These are phyloP conservation scores for Hordeum marinum DNA, from an alignment of 176 grass and related monocot genomes.

Conservation along the genomic window DNA sequence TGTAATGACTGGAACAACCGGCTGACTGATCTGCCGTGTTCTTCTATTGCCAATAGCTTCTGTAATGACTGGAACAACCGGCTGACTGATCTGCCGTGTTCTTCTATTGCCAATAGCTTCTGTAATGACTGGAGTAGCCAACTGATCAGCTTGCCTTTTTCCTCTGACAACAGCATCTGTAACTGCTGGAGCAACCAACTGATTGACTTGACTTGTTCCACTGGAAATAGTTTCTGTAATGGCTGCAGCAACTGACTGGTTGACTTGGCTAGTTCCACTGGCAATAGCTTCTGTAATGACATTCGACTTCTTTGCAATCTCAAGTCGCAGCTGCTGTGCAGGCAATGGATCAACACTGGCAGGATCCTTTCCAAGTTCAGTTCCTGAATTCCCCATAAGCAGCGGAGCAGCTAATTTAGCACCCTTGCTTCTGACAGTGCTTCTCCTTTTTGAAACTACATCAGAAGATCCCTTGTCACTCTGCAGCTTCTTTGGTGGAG, in stretches of 20 bases:
- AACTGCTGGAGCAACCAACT: background rate
- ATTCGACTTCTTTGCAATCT: conserved; percentile 7
- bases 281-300: background rate
- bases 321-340: conserved; percentile 3
- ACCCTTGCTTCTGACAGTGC: conserved; percentile 25
- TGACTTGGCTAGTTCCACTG: background rate
- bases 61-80: background rate
- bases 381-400: background rate
- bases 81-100: conserved; percentile 4
- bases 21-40: conserved; percentile 3
- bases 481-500: conserved; percentile 40
- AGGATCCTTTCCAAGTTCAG: conserved; percentile 20
- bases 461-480: conserved; percentile 22
- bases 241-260: background rate
- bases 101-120: conserved; percentile 6
- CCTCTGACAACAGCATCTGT: background rate
- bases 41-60: background rate
- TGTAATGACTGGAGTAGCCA: background rate
- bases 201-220: conserved; percentile 7
- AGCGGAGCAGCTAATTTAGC: conserved; percentile 19
- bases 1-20: background rate
- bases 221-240: conserved; percentile 12
- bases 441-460: conserved; percentile 23
- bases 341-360: conserved; percentile 4
- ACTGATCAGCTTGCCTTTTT: conserved; percentile 11